Evolutionary conservation across 2,329 filamentous ascomycete genomes (phyloP).

Genomic region (Clonostachys byssicola): DNA sequence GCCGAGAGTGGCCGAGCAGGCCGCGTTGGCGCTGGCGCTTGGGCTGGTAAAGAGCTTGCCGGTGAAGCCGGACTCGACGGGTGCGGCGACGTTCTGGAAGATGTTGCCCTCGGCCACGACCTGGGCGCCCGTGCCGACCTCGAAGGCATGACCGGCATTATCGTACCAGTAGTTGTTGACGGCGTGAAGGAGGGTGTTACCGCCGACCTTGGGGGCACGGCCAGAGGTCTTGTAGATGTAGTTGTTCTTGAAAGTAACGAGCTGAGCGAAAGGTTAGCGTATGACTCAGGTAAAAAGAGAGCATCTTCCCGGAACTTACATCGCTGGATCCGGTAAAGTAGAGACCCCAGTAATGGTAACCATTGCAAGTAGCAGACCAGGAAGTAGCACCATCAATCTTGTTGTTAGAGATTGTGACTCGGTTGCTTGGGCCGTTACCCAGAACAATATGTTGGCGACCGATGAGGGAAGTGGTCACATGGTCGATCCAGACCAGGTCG

Average conservation of each 20-base stretch:
- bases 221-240: constrained; percentile 56
- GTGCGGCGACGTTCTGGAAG: constrained; percentile 47
- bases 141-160: constrained; percentile 52
- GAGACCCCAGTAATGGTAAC: constrained; percentile 56
- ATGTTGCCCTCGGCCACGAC: constrained; percentile 54
- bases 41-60: constrained; percentile 7
- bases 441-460: background rate
- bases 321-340: constrained; percentile 54
- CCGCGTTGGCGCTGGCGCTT: constrained; percentile 11
- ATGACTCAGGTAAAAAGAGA: too few relatives aligned
- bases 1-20: constrained; percentile 1
- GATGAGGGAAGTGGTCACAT: constrained; percentile 46
- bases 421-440: constrained; percentile 35
- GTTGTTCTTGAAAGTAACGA: constrained; percentile 53
- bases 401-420: constrained; percentile 56
- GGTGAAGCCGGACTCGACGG: constrained; percentile 16
- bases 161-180: constrained; percentile 60
- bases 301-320: constrained; percentile 14
- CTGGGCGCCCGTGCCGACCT: constrained; percentile 34
- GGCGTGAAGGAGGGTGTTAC: constrained; percentile 52
- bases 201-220: constrained; percentile 51
- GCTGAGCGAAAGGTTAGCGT: too few relatives aligned
- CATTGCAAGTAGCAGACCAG: constrained; percentile 56
- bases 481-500: constrained; percentile 45
- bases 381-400: constrained; percentile 50